phyloP scores from a whole-genome alignment of 1,284 basidiomycete species.

The Neonothopanus nambi region DNA sequence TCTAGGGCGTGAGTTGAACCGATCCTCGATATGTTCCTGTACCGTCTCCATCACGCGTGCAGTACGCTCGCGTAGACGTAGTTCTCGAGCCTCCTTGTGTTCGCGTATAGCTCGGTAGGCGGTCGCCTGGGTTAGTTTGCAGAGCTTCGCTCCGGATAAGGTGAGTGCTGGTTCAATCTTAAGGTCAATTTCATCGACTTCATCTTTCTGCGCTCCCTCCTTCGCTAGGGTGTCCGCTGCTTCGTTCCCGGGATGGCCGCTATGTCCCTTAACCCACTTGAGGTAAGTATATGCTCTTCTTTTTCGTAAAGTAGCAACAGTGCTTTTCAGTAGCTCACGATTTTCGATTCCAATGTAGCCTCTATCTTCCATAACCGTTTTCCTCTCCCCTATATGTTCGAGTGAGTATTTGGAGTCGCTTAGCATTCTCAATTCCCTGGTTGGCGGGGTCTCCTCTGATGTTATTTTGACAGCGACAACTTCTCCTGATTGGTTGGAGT shows the following conservation, averaged over 20 bases:
- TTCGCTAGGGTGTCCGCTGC: conserved; percentile 16
- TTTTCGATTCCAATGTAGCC: conserved; percentile 17
- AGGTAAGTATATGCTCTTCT: conserved; percentile 17
- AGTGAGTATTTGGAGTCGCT: conserved; percentile 17
- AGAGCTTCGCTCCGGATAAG: conserved; percentile 16
- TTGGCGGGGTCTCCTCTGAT: neutral
- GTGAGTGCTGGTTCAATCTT: neutral
- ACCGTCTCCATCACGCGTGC: conserved; percentile 3
- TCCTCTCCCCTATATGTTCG: conserved; percentile 14
- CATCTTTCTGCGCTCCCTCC: neutral
- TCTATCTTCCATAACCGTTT: conserved; percentile 17
- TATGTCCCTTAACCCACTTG: conserved; percentile 21
- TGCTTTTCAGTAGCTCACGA: conserved; percentile 2
- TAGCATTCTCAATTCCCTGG: neutral
- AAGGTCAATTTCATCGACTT: neutral
- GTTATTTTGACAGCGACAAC: neutral
- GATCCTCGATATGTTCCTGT: neutral
- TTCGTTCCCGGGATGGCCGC: conserved; percentile 18
- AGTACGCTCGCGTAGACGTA: too few relatives aligned
- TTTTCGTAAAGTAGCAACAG: conserved; percentile 3
- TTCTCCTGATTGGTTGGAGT: conserved; percentile 5
- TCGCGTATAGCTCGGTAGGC: conserved; percentile 14
- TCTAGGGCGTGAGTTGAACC: neutral
- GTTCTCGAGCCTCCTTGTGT: neutral
- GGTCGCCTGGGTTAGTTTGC: conserved; percentile 12